A percentile compares a stretch with the other conserved stretches of the same genome.
Conservation (phyloP, 768 basidiomycete species). For the Kwoniella sp. region DNA sequence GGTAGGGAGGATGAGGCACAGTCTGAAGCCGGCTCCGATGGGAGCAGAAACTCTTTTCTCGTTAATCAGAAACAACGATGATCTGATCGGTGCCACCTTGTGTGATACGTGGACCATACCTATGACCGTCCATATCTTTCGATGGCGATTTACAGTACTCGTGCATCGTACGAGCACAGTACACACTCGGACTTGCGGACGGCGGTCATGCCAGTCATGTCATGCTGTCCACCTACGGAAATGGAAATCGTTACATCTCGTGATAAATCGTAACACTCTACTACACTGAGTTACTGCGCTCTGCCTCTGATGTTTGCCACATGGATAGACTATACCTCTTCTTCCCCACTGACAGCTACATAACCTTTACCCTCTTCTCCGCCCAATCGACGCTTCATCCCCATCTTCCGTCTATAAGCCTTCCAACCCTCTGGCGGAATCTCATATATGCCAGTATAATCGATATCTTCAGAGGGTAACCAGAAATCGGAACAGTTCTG, state of each 20-base stretch:
- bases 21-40: not conserved
- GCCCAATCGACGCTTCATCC: constrained; percentile 20
- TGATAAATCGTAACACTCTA: not conserved
- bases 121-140: too few species aligned
- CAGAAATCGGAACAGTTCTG: constrained; percentile 78
- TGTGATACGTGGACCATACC: too few species aligned
- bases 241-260: constrained; percentile 3
- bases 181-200: too few species aligned
- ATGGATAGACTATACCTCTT: constrained; percentile 26
- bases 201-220: too few species aligned
- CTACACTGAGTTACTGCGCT: not conserved
- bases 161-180: too few species aligned
- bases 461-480: constrained; percentile 80
- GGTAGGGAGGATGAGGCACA: not conserved
- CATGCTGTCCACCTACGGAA: too few species aligned
- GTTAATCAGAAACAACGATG: not conserved
- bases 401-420: constrained; percentile 37
- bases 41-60: not conserved
- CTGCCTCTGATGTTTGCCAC: too few species aligned
- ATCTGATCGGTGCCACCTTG: too few species aligned
- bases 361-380: constrained; percentile 28
- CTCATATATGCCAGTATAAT: constrained; percentile 87
- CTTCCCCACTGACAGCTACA: constrained; percentile 29
- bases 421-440: constrained; percentile 68
- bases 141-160: too few species aligned